Evolutionary conservation across 1,284 basidiomycete genomes (phyloP).

Genomic region (Sporisorium scitamineum): DNA sequence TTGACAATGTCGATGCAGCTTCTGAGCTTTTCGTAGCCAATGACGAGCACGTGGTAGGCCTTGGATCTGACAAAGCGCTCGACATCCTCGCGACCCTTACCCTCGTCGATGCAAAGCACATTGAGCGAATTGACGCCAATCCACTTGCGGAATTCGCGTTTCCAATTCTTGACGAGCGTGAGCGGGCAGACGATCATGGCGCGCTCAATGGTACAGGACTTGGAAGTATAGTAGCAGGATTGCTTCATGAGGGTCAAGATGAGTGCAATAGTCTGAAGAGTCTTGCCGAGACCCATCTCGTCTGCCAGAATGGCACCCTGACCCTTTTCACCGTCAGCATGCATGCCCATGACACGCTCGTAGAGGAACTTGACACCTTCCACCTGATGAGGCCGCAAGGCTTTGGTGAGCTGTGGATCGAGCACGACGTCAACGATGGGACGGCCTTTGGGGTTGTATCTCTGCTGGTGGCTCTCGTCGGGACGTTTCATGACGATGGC

Average conservation of each 20-base stretch:
- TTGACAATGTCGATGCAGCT: constrained; percentile 59
- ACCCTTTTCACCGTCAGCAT: constrained; percentile 80
- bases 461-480: constrained; percentile 76
- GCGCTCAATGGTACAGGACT: constrained; percentile 56
- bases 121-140: constrained; percentile 79
- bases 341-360: constrained; percentile 91
- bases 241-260: constrained; percentile 62
- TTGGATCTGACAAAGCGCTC: constrained; percentile 69
- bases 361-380: constrained; percentile 99
- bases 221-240: constrained; percentile 63
- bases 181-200: constrained; percentile 88
- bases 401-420: constrained; percentile 86
- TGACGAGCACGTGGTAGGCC: constrained; percentile 84
- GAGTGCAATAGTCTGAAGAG: constrained; percentile 66
- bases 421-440: constrained; percentile 79
- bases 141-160: constrained; percentile 93
- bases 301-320: constrained; percentile 98
- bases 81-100: constrained; percentile 45
- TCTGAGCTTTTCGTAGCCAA: constrained; percentile 92
- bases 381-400: constrained; percentile 94
- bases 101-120: constrained; percentile 79
- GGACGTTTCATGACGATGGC: constrained; percentile 90
- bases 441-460: constrained; percentile 76
- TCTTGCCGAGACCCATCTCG: constrained; percentile 82
- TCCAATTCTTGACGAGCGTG: constrained; percentile 94